Conservation (phyloP, 768 basidiomycete genomes). For the Clitopilus hobsonii region DNA sequence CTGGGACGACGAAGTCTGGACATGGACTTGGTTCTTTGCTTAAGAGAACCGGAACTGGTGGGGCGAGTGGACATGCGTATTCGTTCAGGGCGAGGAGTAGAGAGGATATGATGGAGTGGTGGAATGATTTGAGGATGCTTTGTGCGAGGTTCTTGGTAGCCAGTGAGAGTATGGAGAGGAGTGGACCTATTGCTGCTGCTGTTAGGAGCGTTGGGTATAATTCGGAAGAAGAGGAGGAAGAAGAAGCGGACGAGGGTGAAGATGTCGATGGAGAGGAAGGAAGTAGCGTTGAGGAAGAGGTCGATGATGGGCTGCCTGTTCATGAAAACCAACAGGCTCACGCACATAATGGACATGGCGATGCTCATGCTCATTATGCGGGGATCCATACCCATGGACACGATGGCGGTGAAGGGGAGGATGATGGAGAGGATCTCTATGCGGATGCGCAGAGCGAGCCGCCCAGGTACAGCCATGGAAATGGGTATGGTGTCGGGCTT, state of each 20-base stretch:
- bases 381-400: no score
- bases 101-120: conserved; percentile 99
- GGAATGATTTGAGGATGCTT: conserved; percentile 95
- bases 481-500: conserved; percentile 28
- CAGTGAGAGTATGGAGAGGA: conserved; percentile 87
- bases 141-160: conserved; percentile 93
- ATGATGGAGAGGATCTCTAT: conserved; percentile 41
- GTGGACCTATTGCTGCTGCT: conserved; percentile 89
- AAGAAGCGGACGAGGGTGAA: conserved; percentile 66
- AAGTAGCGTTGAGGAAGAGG: conserved; percentile 56
- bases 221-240: conserved; percentile 67
- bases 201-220: conserved; percentile 85
- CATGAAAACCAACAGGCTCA: conserved; percentile 35
- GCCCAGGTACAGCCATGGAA: conserved; percentile 55
- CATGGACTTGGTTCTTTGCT: conserved; percentile 18
- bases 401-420: conserved; percentile 27
- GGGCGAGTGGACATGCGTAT: conserved; percentile 35
- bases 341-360: conserved; percentile 19
- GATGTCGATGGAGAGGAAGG: conserved; percentile 61
- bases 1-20: conserved; percentile 60
- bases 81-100: conserved; percentile 84
- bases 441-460: conserved; percentile 40
- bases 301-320: conserved; percentile 26
- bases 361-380: not conserved
- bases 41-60: conserved; percentile 18